Percentiles rank a stretch among this genome's conserved stretches.
phyloP scores from a whole-genome alignment of 2,329 filamentous ascomycete genomes.

The Endoconidiophora polonica region DNA sequence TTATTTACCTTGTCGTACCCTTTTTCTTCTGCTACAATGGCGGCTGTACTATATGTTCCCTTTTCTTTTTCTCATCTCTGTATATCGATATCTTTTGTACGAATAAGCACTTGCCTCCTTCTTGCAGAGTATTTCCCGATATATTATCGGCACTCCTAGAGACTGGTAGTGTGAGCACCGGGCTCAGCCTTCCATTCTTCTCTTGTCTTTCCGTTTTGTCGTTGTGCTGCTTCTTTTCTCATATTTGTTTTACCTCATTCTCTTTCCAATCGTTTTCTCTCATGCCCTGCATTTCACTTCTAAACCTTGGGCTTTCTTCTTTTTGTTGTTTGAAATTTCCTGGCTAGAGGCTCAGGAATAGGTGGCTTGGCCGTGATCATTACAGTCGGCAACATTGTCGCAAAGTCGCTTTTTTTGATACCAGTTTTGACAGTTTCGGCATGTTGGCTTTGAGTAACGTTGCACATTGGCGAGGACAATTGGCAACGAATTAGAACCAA shows the following conservation, averaged over 20 bases:
- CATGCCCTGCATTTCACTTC: neutral
- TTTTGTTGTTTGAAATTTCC: too few species aligned
- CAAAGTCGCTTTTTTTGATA: too few species aligned
- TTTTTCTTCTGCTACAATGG: constrained; percentile 5
- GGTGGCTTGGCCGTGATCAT: too few species aligned
- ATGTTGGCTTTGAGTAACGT: too few species aligned
- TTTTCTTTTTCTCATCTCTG: constrained; percentile 2
- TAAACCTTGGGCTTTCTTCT: too few species aligned
- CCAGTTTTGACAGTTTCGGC: too few species aligned
- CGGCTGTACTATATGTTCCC: constrained; percentile 20
- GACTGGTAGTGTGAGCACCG: neutral
- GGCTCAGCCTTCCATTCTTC: constrained; percentile 4
- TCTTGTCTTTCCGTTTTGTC: constrained; percentile 5
- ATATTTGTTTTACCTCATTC: constrained; percentile 1
- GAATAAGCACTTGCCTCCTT: constrained; percentile 8
- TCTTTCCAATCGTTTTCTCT: neutral
- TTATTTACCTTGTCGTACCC: neutral
- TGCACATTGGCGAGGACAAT: too few species aligned
- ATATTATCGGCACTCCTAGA: neutral
- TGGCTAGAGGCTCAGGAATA: too few species aligned
- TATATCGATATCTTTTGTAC: constrained; percentile 8
- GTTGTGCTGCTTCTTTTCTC: constrained; percentile 6
- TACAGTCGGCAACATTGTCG: too few species aligned
- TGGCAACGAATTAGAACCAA: too few species aligned
- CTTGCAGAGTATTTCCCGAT: neutral